A percentile compares a stretch with the other conserved stretches of the same genome.
phyloP scores from a whole-genome alignment of 2,329 filamentous ascomycete genomes.

The Fusarium metavorans region DNA sequence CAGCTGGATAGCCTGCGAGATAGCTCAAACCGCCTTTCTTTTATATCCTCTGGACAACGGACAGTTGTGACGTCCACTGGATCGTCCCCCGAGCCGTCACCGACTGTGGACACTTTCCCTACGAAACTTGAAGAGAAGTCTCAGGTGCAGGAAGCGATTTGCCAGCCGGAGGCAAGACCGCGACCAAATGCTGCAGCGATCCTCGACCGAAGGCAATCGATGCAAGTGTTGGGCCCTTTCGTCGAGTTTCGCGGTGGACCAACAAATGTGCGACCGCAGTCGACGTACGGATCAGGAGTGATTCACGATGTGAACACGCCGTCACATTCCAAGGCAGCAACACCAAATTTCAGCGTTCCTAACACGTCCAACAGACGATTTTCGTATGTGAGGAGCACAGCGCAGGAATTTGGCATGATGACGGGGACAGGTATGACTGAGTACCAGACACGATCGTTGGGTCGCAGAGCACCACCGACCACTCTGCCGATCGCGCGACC shows the following conservation, averaged over 20 bases:
- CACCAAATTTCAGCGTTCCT: conserved; percentile 67
- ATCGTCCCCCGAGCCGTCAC: conserved; percentile 67
- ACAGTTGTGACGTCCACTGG: conserved; percentile 70
- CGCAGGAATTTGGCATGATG: conserved; percentile 32
- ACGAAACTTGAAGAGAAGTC: conserved; percentile 34
- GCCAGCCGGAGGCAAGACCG: conserved; percentile 52
- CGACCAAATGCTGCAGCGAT: conserved; percentile 67
- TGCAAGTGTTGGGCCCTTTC: conserved; percentile 60
- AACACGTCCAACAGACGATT: conserved; percentile 60
- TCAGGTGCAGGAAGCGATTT: conserved; percentile 37
- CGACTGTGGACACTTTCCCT: conserved; percentile 64
- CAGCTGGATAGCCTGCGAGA: conserved; percentile 70
- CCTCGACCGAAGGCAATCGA: conserved; percentile 62
- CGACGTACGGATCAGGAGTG: conserved; percentile 29
- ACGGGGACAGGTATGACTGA: conserved; percentile 30
- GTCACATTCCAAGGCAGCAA: conserved; percentile 28
- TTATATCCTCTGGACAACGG: conserved; percentile 70
- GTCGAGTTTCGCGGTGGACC: conserved; percentile 53
- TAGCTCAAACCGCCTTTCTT: conserved; percentile 68
- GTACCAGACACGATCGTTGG: conserved; percentile 23
- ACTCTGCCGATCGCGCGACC: conserved; percentile 62
- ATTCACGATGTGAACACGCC: conserved; percentile 17
- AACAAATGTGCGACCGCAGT: conserved; percentile 40
- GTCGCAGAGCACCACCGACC: conserved; percentile 54
- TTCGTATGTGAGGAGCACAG: conserved; percentile 52